Conservation (phyloP, 2,329 filamentous ascomycete species). For the Ophiosphaerella korrae region DNA sequence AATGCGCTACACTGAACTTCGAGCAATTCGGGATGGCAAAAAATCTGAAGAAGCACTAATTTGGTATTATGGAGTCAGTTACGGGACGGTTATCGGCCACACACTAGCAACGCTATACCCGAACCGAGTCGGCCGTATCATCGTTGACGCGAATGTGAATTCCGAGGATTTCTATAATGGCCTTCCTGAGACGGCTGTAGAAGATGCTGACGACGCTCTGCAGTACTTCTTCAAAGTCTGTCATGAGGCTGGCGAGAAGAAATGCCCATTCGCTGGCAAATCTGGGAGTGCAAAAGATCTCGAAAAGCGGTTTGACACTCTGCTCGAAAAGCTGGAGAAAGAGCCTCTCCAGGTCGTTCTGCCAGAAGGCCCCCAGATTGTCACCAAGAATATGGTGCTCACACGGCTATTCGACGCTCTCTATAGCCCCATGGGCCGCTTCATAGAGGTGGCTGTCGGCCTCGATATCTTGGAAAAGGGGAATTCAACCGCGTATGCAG, state of each 20-base stretch:
- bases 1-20: constrained; percentile 29
- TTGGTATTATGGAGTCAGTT: constrained; percentile 48
- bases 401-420: background rate
- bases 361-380: background rate
- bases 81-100: constrained; percentile 52
- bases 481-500: constrained; percentile 1
- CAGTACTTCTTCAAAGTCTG: constrained; percentile 60
- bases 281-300: constrained; percentile 4
- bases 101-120: constrained; percentile 54
- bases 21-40: constrained; percentile 18
- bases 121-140: constrained; percentile 39
- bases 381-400: background rate
- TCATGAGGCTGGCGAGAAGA: constrained; percentile 50
- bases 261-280: constrained; percentile 11
- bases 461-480: constrained; percentile 1
- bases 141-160: constrained; percentile 52
- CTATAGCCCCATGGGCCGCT: background rate
- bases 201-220: constrained; percentile 9
- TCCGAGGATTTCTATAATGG: constrained; percentile 12
- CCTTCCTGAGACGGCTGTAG: background rate
- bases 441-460: background rate
- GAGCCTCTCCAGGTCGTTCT: constrained; percentile 23
- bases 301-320: constrained; percentile 8
- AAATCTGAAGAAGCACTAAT: constrained; percentile 38
- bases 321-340: constrained; percentile 7